Evolutionary conservation across 306 rosid genomes (phyloP).

Genomic region (Abrus pulchellus): DNA sequence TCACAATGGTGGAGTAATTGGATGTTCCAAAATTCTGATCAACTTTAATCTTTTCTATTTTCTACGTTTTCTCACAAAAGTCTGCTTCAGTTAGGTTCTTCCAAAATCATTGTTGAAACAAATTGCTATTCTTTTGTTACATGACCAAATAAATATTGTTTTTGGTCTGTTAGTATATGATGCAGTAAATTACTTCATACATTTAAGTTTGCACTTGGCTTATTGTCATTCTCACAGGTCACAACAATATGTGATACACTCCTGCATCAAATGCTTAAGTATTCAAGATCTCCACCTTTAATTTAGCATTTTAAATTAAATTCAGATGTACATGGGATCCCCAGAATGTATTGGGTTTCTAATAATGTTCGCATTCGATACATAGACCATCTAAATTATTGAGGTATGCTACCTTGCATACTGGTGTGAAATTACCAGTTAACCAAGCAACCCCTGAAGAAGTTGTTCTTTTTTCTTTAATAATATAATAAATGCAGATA

Average conservation of each 20-base stretch:
- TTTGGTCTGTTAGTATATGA: background rate
- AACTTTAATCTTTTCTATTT: background rate
- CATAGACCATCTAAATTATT: constrained; percentile 6
- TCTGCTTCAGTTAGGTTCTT: constrained; percentile 14
- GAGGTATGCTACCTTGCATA: constrained; percentile 30
- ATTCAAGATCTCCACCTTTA: constrained; percentile 21
- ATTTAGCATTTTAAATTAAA: constrained; percentile 21
- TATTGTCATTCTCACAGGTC: constrained; percentile 24
- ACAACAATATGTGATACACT: constrained; percentile 17
- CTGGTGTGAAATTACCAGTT: constrained; percentile 18
- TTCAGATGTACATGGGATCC: background rate
- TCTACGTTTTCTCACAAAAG: background rate
- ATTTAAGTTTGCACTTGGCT: background rate
- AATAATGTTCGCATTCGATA: constrained; percentile 30
- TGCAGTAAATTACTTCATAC: background rate
- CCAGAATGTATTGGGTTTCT: constrained; percentile 8
- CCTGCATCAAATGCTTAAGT: constrained; percentile 7
- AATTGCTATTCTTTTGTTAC: constrained; percentile 2
- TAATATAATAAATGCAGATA: constrained; percentile 37
- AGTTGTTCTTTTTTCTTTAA: background rate
- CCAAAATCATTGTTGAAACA: constrained; percentile 16
- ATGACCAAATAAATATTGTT: constrained; percentile 1
- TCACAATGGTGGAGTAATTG: constrained; percentile 2
- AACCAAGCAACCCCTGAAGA: constrained; percentile 35
- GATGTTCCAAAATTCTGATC: constrained; percentile 11